A percentile compares a stretch with the other conserved stretches of the same genome.
These are phyloP conservation scores for Trichophaea hybrida DNA, from an alignment of 2,329 filamentous ascomycete genomes.

Conservation along the genomic window DNA sequence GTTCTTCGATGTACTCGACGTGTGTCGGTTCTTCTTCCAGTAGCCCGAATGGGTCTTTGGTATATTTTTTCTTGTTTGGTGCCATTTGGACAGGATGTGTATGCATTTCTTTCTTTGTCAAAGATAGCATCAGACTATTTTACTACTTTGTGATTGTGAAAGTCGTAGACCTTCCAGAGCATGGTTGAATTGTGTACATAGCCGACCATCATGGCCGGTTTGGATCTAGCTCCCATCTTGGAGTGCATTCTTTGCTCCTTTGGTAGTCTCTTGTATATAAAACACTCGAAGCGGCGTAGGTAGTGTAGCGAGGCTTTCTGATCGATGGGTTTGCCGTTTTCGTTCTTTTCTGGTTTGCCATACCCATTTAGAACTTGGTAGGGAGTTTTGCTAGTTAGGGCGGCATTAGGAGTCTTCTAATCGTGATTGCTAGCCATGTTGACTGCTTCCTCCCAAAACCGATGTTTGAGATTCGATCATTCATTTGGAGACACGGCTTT, in stretches of 20 bases:
- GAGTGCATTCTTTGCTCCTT: background rate
- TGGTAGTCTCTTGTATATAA: background rate
- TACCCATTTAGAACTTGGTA: background rate
- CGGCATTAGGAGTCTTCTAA: background rate
- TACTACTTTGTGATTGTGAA: background rate
- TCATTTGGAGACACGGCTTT: slow-evolving; percentile 7
- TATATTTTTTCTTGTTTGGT: no score
- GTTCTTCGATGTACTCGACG: no score
- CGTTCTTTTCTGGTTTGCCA: no score
- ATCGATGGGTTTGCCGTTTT: no score
- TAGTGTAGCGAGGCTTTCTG: background rate
- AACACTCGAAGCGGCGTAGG: background rate
- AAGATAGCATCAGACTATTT: background rate
- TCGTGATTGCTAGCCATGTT: background rate
- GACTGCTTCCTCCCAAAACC: slow-evolving; percentile 7
- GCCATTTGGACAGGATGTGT: background rate
- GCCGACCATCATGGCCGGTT: background rate
- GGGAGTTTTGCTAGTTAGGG: background rate
- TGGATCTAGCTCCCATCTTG: background rate
- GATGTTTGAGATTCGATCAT: background rate
- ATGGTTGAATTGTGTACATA: background rate
- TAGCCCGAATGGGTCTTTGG: background rate
- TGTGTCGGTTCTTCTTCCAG: background rate
- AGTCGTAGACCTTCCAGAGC: background rate
- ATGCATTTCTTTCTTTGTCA: background rate